Percentiles rank a stretch among this genome's conserved stretches.
Conservation (phyloP, 2,329 filamentous ascomycete genomes). For the Trichoderma citrinoviride region DNA sequence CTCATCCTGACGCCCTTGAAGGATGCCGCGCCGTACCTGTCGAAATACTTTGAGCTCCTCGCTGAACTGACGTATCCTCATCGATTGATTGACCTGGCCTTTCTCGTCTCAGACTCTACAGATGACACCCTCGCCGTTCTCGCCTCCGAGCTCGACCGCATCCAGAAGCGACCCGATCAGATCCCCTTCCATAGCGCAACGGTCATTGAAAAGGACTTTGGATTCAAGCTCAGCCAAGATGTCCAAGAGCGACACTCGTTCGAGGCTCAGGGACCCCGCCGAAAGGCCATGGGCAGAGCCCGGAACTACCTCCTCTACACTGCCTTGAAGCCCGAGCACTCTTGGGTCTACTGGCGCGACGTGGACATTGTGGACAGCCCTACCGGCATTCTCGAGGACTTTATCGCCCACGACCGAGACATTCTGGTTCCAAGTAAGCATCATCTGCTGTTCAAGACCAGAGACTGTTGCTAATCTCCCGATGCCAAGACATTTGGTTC, state of each 20-base stretch:
- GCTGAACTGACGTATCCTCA: slow-evolving; percentile 90
- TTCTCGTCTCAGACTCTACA: slow-evolving; percentile 85
- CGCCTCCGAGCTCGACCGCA: slow-evolving; percentile 77
- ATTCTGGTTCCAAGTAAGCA: slow-evolving; percentile 88
- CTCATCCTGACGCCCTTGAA: slow-evolving; percentile 91
- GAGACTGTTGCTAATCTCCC: slow-evolving; percentile 8
- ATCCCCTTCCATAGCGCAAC: slow-evolving; percentile 81
- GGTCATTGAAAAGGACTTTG: slow-evolving; percentile 91
- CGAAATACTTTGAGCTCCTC: slow-evolving; percentile 91
- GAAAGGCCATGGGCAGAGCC: slow-evolving; percentile 85
- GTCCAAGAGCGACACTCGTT: slow-evolving; percentile 84
- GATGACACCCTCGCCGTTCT: slow-evolving; percentile 92
- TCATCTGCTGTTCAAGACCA: background rate
- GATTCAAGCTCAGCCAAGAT: slow-evolving; percentile 68
- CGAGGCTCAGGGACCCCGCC: slow-evolving; percentile 80
- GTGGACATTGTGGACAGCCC: slow-evolving; percentile 95
- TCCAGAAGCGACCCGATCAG: slow-evolving; percentile 77
- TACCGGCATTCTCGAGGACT: slow-evolving; percentile 84
- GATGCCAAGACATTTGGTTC: slow-evolving; percentile 82
- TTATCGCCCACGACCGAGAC: slow-evolving; percentile 89
- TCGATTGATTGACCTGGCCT: slow-evolving; percentile 89
- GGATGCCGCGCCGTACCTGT: slow-evolving; percentile 78
- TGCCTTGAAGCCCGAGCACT: slow-evolving; percentile 87
- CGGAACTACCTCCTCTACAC: slow-evolving; percentile 87
- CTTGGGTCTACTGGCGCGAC: slow-evolving; percentile 98